These are phyloP conservation scores for Lotmaria passim DNA, from an alignment of 208 protist genomes.

Conservation along the genomic window DNA sequence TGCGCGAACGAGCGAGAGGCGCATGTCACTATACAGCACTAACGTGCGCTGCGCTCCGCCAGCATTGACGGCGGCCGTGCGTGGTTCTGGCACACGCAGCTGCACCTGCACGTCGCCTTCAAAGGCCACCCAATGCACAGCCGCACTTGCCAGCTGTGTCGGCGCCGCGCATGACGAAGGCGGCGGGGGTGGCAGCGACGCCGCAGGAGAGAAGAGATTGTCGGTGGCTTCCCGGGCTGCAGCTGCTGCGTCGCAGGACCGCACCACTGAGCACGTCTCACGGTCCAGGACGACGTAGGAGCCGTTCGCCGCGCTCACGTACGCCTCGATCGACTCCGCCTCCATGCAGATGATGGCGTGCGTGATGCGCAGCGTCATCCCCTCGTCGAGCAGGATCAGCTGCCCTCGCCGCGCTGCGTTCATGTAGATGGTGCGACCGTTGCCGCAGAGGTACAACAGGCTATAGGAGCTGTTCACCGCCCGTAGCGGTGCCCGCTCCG, in stretches of 20 bases:
- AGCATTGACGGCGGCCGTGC: too few relatives aligned
- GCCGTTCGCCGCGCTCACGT: conserved; percentile 63
- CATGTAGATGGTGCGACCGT: conserved; percentile 67
- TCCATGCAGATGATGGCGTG: conserved; percentile 63
- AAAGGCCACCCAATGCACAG: conserved; percentile 17
- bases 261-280: conserved; percentile 36
- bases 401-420: conserved; percentile 29
- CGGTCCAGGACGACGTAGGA: conserved; percentile 69
- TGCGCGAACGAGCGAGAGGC: conserved; percentile 19
- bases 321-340: conserved; percentile 57
- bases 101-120: conserved; percentile 28
- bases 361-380: conserved; percentile 68
- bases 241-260: neutral
- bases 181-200: neutral
- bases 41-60: conserved; percentile 28
- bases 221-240: neutral
- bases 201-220: neutral
- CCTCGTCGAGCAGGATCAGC: conserved; percentile 65
- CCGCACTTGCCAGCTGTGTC: neutral
- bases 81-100: conserved; percentile 30
- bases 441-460: conserved; percentile 65
- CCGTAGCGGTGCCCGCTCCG: conserved; percentile 45
- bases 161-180: too few relatives aligned
- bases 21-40: conserved; percentile 33
- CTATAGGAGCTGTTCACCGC: conserved; percentile 47